Evolutionary conservation across 164 flowering plant species (phyloP).

Genomic region (Magnolia kwangsiensis): DNA sequence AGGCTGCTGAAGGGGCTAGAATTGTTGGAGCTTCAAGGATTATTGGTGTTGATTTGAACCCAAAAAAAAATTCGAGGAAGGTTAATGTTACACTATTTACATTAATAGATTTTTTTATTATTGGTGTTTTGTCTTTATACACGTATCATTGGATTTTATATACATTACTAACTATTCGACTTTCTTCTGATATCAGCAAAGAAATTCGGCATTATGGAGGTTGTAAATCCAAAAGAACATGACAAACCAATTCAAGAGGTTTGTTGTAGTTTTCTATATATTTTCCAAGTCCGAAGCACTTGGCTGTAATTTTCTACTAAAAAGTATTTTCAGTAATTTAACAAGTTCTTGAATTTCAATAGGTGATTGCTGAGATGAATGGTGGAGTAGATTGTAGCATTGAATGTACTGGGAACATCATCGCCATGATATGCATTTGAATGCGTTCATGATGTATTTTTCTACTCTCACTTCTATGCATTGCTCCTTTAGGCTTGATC

Average conservation of each 20-base stretch:
- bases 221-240: conserved; percentile 36
- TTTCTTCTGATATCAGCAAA: conserved; percentile 30
- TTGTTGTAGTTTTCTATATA: not conserved
- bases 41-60: no score
- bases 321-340: not conserved
- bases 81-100: no score
- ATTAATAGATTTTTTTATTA: not conserved
- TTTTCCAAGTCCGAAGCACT: not conserved
- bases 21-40: no score
- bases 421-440: conserved; percentile 72
- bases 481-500: not conserved
- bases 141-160: not conserved
- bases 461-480: no score
- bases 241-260: conserved; percentile 45
- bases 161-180: not conserved
- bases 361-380: conserved; percentile 66
- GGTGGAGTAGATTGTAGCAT: conserved; percentile 63
- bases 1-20: no score
- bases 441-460: conserved; percentile 64
- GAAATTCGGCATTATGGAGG: conserved; percentile 43
- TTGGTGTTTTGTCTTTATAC: not conserved
- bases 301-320: no score
- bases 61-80: no score
- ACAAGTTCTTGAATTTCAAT: not conserved
- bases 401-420: conserved; percentile 56